Percentiles rank a stretch among this genome's conserved stretches.
These are phyloP conservation scores for Rickenella mellea DNA, from an alignment of 768 basidiomycete genomes.

Conservation along the genomic window DNA sequence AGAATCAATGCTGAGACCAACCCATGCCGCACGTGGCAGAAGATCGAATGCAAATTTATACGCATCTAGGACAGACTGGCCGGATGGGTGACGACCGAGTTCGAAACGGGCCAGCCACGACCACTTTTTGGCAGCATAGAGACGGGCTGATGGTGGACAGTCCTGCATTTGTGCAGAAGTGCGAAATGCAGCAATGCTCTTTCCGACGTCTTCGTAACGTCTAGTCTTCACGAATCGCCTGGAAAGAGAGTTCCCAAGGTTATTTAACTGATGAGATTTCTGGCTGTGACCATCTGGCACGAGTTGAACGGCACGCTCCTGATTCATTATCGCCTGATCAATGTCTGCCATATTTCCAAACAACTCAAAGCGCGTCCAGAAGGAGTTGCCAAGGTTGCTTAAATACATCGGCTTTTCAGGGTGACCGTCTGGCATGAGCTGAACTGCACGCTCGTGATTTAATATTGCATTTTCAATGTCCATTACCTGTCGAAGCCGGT, in stretches of 20 bases:
- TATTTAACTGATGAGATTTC: constrained; percentile 3
- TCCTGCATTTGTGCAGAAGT: too few species aligned
- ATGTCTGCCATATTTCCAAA: background rate
- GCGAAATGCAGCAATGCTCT: constrained; percentile 8
- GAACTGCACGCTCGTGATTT: background rate
- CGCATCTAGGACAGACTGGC: too few species aligned
- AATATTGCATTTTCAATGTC: background rate
- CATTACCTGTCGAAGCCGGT: background rate
- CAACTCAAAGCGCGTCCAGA: background rate
- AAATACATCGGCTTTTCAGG: constrained; percentile 1
- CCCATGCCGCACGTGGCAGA: too few species aligned
- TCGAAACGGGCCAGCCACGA: too few species aligned
- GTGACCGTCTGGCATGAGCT: background rate
- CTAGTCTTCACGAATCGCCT: constrained; percentile 16
- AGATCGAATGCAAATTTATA: too few species aligned
- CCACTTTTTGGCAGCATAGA: too few species aligned
- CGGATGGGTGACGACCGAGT: too few species aligned
- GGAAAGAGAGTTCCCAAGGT: constrained; percentile 15
- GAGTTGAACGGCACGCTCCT: constrained; percentile 6
- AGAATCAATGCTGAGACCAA: too few species aligned
- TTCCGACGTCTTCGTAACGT: constrained; percentile 16
- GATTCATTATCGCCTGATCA: background rate
- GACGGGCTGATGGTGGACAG: too few species aligned
- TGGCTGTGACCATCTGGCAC: constrained; percentile 2
- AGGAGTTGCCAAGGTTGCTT: background rate